Percentiles rank a stretch among this genome's conserved stretches.
phyloP scores from a whole-genome alignment of 306 rosid genomes.

The Trifolium fragiferum region DNA sequence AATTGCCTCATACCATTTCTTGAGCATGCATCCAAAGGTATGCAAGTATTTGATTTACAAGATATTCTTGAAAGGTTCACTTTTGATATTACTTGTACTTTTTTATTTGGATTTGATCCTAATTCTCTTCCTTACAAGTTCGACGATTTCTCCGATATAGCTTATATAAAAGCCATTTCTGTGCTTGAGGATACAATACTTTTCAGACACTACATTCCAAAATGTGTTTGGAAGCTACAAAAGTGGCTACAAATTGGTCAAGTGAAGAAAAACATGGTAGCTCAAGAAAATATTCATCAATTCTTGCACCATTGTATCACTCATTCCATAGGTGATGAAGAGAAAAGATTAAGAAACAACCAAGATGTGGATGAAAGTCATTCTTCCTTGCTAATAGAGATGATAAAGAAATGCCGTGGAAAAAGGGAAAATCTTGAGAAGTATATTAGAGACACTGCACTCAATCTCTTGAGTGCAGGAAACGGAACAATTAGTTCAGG shows the following conservation, averaged over 20 bases:
- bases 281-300: background rate
- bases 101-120: slow-evolving; percentile 49
- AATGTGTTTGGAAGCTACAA: slow-evolving; percentile 22
- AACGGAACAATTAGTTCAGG: background rate
- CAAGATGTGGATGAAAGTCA: background rate
- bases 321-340: background rate
- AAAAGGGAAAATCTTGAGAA: background rate
- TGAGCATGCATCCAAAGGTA: background rate
- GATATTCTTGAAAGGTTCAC: slow-evolving; percentile 37
- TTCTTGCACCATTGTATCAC: background rate
- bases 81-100: slow-evolving; percentile 33
- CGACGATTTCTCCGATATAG: background rate
- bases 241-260: slow-evolving; percentile 20
- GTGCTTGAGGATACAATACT: background rate
- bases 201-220: slow-evolving; percentile 11
- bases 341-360: background rate
- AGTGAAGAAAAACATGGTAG: background rate
- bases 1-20: too few species aligned
- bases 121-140: slow-evolving; percentile 30
- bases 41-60: slow-evolving; percentile 43
- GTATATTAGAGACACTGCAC: background rate
- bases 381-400: background rate
- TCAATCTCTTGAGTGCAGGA: background rate
- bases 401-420: background rate
- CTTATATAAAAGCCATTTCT: background rate